Evolutionary conservation across 2,329 filamentous ascomycete species (phyloP).

Genomic region (Mollisia scopiformis): DNA sequence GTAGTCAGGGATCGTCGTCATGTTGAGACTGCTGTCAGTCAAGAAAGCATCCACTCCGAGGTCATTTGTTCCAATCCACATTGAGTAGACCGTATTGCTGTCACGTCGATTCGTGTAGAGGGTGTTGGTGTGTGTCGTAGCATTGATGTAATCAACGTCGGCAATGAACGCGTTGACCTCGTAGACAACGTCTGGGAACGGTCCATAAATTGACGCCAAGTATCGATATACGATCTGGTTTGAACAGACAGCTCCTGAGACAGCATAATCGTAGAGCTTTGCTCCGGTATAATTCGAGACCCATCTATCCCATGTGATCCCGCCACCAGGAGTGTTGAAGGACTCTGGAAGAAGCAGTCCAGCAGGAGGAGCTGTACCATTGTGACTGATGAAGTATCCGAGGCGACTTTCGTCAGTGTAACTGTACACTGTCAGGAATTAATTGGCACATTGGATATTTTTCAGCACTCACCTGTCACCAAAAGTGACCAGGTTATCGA

Average conservation of each 20-base stretch:
- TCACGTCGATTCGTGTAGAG: constrained; percentile 49
- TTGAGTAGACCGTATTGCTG: constrained; percentile 69
- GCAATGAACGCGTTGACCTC: constrained; percentile 60
- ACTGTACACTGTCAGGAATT: constrained; percentile 30
- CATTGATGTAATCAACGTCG: constrained; percentile 44
- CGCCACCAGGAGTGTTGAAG: constrained; percentile 63
- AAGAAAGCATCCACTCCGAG: constrained; percentile 69
- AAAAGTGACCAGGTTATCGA: constrained; percentile 69
- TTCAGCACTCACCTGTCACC: constrained; percentile 67
- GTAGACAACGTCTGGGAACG: constrained; percentile 66
- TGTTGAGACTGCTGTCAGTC: constrained; percentile 59
- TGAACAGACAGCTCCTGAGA: constrained; percentile 72
- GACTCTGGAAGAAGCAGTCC: constrained; percentile 52
- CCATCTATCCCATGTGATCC: constrained; percentile 70
- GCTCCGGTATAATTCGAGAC: constrained; percentile 61
- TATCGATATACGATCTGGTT: constrained; percentile 66
- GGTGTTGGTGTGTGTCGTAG: constrained; percentile 36
- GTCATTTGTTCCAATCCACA: constrained; percentile 86
- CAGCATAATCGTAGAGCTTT: constrained; percentile 69
- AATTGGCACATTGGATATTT: neutral
- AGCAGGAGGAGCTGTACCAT: constrained; percentile 63
- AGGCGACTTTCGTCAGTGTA: constrained; percentile 75
- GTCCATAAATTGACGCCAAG: constrained; percentile 50
- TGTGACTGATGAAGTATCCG: constrained; percentile 61
- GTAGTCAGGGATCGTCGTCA: constrained; percentile 65